Evolutionary conservation across 2,329 filamentous ascomycete species (phyloP).

Genomic region (Epichloe aotearoae): DNA sequence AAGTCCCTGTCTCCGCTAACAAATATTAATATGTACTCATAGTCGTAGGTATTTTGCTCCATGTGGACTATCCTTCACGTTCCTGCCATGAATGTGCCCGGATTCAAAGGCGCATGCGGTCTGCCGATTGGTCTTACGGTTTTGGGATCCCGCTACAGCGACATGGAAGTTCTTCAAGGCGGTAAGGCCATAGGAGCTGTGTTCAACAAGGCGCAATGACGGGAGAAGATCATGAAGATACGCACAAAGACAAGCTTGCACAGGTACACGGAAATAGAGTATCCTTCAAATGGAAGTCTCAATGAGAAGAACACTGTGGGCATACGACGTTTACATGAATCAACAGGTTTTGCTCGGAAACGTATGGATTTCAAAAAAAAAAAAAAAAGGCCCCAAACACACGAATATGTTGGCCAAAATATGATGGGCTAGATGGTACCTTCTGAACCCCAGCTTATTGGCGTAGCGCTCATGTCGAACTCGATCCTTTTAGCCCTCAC

Average conservation of each 20-base stretch:
- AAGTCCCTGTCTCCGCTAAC: constrained; percentile 22
- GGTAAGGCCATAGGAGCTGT: constrained; percentile 24
- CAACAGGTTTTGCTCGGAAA: too few relatives aligned
- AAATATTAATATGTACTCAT: background rate
- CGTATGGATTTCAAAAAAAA: too few relatives aligned
- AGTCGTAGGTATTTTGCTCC: constrained; percentile 6
- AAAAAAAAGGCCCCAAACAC: too few relatives aligned
- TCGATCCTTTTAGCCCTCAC: constrained; percentile 14
- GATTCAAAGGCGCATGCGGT: constrained; percentile 37
- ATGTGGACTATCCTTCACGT: constrained; percentile 35
- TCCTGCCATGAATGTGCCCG: constrained; percentile 51
- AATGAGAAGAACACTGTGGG: too few relatives aligned
- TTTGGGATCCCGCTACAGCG: constrained; percentile 32
- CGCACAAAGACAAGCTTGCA: background rate
- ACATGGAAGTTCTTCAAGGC: constrained; percentile 30
- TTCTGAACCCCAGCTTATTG: constrained; percentile 13
- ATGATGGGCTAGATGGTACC: background rate
- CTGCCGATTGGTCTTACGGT: constrained; percentile 48
- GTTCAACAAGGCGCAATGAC: constrained; percentile 10
- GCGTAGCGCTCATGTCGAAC: constrained; percentile 31
- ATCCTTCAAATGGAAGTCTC: too few relatives aligned
- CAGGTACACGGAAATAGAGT: too few relatives aligned
- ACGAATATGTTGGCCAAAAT: too few relatives aligned
- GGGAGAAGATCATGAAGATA: background rate
- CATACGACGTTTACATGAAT: too few relatives aligned